phyloP scores from a whole-genome alignment of 1,284 basidiomycete species.

The Peniophora sp. region DNA sequence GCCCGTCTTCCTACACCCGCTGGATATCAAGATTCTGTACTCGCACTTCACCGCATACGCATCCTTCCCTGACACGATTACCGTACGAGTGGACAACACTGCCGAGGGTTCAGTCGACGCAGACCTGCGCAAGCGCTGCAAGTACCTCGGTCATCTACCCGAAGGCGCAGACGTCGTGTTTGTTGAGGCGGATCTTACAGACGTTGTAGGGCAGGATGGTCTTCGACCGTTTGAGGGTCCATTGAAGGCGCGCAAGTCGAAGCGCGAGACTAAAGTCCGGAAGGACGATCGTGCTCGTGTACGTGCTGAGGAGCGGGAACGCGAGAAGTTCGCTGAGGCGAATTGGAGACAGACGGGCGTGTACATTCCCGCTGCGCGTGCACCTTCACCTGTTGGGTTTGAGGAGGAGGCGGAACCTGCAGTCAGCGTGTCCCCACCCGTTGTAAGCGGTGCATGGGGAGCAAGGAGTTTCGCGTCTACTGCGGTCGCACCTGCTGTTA shows the following conservation, averaged over 20 bases:
- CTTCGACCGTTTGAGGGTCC: constrained; percentile 76
- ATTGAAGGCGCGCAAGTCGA: constrained; percentile 66
- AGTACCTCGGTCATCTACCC: constrained; percentile 90
- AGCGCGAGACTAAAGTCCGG: constrained; percentile 69
- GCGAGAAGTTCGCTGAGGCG: constrained; percentile 29
- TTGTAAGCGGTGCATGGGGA: constrained; percentile 62
- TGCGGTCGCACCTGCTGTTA: constrained; percentile 11
- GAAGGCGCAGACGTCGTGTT: constrained; percentile 92
- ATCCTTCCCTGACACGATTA: constrained; percentile 79
- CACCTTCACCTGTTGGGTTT: constrained; percentile 15
- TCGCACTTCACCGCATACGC: constrained; percentile 80
- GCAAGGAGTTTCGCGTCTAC: constrained; percentile 61
- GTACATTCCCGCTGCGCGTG: constrained; percentile 11
- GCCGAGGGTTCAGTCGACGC: constrained; percentile 82
- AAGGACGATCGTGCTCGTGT: constrained; percentile 79
- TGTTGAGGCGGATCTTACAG: constrained; percentile 79
- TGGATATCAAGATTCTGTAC: constrained; percentile 91
- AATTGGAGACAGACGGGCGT: constrained; percentile 10
- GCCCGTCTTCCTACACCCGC: constrained; percentile 89
- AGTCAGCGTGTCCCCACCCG: constrained; percentile 14
- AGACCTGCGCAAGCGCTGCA: constrained; percentile 88
- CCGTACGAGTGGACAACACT: constrained; percentile 71
- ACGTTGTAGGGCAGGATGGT: constrained; percentile 66
- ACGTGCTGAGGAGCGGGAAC: constrained; percentile 74
- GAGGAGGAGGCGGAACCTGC: constrained; percentile 16